Base-by-base conservation (phyloP, 352 stramenopile species). In the Pythium volutum region DNA sequence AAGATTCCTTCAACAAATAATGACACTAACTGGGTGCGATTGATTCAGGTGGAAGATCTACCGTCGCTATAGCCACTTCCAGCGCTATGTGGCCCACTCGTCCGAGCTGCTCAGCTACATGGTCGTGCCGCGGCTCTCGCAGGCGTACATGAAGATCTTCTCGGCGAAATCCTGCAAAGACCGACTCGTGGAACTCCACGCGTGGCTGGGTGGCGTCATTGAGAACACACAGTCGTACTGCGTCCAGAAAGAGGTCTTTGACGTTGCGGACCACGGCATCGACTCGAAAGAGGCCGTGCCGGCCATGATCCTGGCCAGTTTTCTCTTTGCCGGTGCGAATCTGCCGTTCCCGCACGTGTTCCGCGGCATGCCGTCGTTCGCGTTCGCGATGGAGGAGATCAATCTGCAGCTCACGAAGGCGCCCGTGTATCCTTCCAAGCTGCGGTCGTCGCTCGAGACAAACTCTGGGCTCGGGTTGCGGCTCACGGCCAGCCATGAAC, bases 121-220 rank as follows among this genome's bases (percentile, higher is more conserved):
- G 56, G 70, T 79, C 10, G 73, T 91, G 9, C 84, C 84, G 8
- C 57, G 66, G 9, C 69, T 94, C 16, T 90, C 84, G 25, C 81
- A 91, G 56, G 76, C 81, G 27, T 92, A 91, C 54, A 69, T 94
- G 41, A 87, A 94, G 66, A 76, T 92, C 25, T 94, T 94, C 50
- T 75, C 81, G 59, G 81, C 80, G 23, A 87, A 88, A 54, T 77
- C 87, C 29, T 91, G 81, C 70, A 85, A 83, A 56, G 85, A 90
- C 52, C 82, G 85, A 4, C 68, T 94, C 16, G 72, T 89, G 41
- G 79, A 92, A 58, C 75, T 94, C 4, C 76, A 88, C 48, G 67
- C 68, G 3, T 92, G 85, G 85, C 71, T 92, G 10, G 55, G 69
- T 33, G 76, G 70, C 22, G 81, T 91, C 36, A 69, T 82, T 6